Percentiles rank a stretch among this genome's conserved stretches.
These are phyloP conservation scores for Hymenoscyphus linearis DNA, from an alignment of 2,329 filamentous ascomycete species.

Conservation along the genomic window DNA sequence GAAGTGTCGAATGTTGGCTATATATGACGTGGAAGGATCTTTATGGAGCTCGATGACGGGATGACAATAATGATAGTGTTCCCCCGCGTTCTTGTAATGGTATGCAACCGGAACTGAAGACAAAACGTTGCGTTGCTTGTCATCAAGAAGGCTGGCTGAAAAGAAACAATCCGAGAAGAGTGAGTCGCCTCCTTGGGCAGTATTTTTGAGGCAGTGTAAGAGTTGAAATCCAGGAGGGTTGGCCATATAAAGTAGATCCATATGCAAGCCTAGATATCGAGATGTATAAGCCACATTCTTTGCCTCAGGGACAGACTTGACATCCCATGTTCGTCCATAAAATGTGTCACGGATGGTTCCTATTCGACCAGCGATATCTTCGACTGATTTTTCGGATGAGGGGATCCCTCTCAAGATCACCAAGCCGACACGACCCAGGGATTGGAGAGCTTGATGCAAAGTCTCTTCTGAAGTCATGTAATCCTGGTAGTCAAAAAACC, in stretches of 20 bases:
- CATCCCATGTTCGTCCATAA: slow-evolving; percentile 88
- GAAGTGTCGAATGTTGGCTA: slow-evolving; percentile 30
- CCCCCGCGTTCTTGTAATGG: slow-evolving; percentile 61
- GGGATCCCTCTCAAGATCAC: slow-evolving; percentile 75
- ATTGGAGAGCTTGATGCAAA: slow-evolving; percentile 56
- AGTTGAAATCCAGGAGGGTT: slow-evolving; percentile 79
- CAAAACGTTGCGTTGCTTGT: slow-evolving; percentile 36
- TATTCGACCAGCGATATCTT: slow-evolving; percentile 64
- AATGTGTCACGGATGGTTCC: slow-evolving; percentile 80
- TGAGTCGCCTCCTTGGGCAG: slow-evolving; percentile 73
- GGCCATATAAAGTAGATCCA: slow-evolving; percentile 84
- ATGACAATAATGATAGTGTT: slow-evolving; percentile 56
- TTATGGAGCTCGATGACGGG: slow-evolving; percentile 45
- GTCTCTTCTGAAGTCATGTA: slow-evolving; percentile 58
- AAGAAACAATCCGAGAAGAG: slow-evolving; percentile 75
- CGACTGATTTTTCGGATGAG: slow-evolving; percentile 58
- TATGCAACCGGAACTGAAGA: slow-evolving; percentile 46
- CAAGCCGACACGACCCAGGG: slow-evolving; percentile 63
- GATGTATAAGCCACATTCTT: slow-evolving; percentile 92
- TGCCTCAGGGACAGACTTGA: slow-evolving; percentile 72
- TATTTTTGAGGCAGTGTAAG: slow-evolving; percentile 83
- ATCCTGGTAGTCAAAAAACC: slow-evolving; percentile 61
- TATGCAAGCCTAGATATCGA: slow-evolving; percentile 78
- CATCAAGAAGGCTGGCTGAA: slow-evolving; percentile 44
- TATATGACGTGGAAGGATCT: background rate